phyloP scores from a whole-genome alignment of 441 rosid species.

The Populus trichocarpa region DNA sequence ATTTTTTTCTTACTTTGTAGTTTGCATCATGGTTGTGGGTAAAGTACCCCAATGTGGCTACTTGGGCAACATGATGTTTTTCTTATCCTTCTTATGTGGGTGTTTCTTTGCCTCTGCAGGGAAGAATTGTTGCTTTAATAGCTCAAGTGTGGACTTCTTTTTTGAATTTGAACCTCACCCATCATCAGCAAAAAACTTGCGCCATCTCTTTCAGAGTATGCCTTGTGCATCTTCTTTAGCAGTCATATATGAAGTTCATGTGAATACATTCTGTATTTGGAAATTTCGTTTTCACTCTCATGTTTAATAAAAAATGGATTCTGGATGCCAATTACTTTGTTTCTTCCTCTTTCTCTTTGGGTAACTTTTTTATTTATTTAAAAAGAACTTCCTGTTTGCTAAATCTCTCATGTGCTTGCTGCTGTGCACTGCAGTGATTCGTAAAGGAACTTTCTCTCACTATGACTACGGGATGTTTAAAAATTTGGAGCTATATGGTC shows the following conservation, averaged over 20 bases:
- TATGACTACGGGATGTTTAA: constrained; percentile 71
- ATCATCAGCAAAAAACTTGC: constrained; percentile 75
- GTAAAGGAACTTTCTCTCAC: constrained; percentile 68
- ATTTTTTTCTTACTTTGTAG: neutral
- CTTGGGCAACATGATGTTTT: neutral
- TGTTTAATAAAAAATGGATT: neutral
- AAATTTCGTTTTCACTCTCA: neutral
- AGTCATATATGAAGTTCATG: neutral
- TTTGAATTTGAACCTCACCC: constrained; percentile 88
- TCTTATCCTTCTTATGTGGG: neutral
- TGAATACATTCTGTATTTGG: constrained; percentile 1
- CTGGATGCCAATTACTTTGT: neutral
- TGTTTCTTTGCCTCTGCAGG: constrained; percentile 39
- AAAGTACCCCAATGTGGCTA: neutral
- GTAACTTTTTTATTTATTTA: too few relatives aligned
- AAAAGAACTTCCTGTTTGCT: neutral
- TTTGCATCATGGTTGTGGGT: neutral
- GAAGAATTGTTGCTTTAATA: constrained; percentile 77
- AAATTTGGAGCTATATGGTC: constrained; percentile 56
- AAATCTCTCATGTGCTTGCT: neutral
- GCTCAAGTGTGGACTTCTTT: constrained; percentile 54
- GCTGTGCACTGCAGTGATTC: constrained; percentile 58
- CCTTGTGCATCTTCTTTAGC: constrained; percentile 11
- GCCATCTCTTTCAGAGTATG: constrained; percentile 91
- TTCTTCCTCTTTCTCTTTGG: neutral